phyloP scores from a whole-genome alignment of 1,139 yeast genomes.

The Ogataea hybrid region DNA sequence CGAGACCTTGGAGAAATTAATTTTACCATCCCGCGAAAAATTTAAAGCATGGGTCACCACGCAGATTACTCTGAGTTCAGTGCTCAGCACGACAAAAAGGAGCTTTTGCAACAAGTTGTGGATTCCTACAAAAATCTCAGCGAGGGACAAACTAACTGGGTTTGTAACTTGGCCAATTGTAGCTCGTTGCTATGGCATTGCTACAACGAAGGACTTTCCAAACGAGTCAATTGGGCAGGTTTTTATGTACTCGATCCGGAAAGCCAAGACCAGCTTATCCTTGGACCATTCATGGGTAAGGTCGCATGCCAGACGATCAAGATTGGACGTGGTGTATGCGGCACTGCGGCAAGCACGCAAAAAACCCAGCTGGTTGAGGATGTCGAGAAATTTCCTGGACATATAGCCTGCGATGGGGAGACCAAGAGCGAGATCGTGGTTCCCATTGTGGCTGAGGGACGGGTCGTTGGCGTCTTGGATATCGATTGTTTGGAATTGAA shows the following conservation, averaged over 20 bases:
- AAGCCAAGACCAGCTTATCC: constrained; percentile 47
- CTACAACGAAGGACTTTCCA: constrained; percentile 53
- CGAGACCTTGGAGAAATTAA: constrained; percentile 19
- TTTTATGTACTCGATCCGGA: constrained; percentile 59
- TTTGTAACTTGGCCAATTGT: constrained; percentile 82
- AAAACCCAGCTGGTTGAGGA: constrained; percentile 72
- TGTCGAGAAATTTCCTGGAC: constrained; percentile 82
- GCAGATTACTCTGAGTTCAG: constrained; percentile 63
- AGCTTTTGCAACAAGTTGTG: constrained; percentile 57
- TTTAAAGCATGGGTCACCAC: constrained; percentile 39
- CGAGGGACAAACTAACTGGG: constrained; percentile 72
- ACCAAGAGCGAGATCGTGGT: constrained; percentile 92
- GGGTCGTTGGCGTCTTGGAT: constrained; percentile 74
- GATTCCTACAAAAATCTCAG: constrained; percentile 66
- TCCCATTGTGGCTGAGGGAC: constrained; percentile 49
- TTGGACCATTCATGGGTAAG: constrained; percentile 96
- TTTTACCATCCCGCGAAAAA: neutral
- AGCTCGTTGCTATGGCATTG: constrained; percentile 88
- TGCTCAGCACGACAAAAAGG: constrained; percentile 43
- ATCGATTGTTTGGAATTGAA: constrained; percentile 66
- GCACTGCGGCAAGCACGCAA: constrained; percentile 62
- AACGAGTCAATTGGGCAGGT: constrained; percentile 88
- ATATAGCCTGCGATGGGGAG: constrained; percentile 96
- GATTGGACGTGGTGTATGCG: constrained; percentile 89
- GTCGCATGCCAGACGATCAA: constrained; percentile 88